Conservation (phyloP, 208 protist species). For the Porcisia deanei region DNA sequence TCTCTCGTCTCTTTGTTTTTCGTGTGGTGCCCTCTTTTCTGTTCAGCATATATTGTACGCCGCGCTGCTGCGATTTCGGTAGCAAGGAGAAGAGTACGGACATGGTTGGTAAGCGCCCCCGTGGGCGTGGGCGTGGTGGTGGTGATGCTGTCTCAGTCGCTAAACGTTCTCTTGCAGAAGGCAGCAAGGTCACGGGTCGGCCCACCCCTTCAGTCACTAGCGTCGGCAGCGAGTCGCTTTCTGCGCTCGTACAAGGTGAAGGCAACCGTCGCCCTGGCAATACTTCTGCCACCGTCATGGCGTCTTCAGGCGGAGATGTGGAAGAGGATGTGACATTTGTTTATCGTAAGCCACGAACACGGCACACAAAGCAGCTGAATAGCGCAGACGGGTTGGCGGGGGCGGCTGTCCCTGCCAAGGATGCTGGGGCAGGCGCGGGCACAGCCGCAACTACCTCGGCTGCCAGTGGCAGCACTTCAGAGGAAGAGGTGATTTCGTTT, state of each 20-base stretch:
- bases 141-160: background rate
- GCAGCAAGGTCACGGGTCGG: constrained; percentile 5
- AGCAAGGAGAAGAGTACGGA: background rate
- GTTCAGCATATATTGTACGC: background rate
- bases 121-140: constrained; percentile 3
- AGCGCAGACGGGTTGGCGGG: background rate
- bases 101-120: constrained; percentile 4
- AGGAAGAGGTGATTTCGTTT: constrained; percentile 15
- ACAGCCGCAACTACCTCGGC: background rate
- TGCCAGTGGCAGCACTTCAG: constrained; percentile 4
- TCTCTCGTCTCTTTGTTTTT: background rate
- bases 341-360: constrained; percentile 28
- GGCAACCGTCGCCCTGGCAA: constrained; percentile 3
- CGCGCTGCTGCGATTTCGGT: background rate
- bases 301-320: background rate
- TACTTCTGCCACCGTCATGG: background rate
- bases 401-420: background rate
- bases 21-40: background rate
- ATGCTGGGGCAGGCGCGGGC: background rate
- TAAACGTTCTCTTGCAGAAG: background rate
- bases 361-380: background rate
- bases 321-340: constrained; percentile 41
- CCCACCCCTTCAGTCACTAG: background rate
- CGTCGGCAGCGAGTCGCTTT: background rate
- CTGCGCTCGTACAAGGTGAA: background rate